phyloP scores from a whole-genome alignment of 148 eudicot species.

The Camellia lanceoleosa region DNA sequence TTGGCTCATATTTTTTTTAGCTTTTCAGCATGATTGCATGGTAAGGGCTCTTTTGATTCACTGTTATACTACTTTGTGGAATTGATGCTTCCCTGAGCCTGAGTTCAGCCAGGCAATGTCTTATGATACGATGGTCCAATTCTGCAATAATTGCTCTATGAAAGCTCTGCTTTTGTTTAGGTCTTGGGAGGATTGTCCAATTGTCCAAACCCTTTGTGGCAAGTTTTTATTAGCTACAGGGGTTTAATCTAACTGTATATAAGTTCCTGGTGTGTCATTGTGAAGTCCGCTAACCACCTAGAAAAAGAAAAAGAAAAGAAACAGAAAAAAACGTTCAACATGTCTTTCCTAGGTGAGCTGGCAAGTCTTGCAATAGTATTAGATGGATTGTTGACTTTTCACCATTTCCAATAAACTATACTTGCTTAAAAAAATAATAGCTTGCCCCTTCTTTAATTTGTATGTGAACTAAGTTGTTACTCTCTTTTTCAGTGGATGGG shows the following conservation, averaged over 20 bases:
- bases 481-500: slow-evolving; percentile 44
- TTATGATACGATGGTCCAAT: background rate
- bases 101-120: background rate
- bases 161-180: background rate
- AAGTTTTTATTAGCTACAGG: background rate
- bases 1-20: too few species aligned
- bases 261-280: background rate
- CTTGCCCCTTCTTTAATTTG: background rate
- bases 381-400: background rate
- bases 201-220: background rate
- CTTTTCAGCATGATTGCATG: too few species aligned
- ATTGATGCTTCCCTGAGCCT: background rate
- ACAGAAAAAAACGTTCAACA: background rate
- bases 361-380: background rate
- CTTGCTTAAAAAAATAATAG: background rate
- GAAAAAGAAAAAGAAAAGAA: too few species aligned
- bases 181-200: background rate
- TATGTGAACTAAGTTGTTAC: background rate
- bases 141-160: background rate
- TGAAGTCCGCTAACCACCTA: background rate
- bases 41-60: too few species aligned
- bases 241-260: background rate
- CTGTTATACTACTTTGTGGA: background rate
- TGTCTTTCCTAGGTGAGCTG: background rate
- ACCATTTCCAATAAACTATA: too few species aligned